Percentiles rank a stretch among this genome's conserved stretches.
Conservation (phyloP, 768 basidiomycete genomes). For the Lactarius indigo region DNA sequence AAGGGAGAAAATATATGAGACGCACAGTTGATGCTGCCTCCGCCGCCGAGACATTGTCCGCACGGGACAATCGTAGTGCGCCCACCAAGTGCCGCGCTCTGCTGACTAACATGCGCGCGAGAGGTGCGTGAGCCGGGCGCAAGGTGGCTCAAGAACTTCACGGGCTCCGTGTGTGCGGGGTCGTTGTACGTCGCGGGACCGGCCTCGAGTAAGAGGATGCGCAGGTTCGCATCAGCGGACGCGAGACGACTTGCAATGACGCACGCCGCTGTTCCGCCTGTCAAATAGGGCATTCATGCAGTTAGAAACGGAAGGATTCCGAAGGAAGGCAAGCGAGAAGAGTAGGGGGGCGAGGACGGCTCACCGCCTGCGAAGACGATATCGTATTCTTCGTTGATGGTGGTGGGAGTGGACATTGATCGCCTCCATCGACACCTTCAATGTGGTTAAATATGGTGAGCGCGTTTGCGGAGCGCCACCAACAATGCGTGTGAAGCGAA, state of each 20-base stretch:
- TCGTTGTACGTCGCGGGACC: slow-evolving; percentile 49
- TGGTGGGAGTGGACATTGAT: neutral
- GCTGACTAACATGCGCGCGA: slow-evolving; percentile 38
- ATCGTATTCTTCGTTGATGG: slow-evolving; percentile 15
- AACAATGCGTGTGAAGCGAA: neutral
- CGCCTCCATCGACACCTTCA: neutral
- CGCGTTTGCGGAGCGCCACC: neutral
- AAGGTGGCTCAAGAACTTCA: slow-evolving; percentile 44
- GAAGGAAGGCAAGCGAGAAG: neutral
- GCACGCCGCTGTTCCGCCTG: slow-evolving; percentile 48
- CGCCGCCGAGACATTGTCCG: slow-evolving; percentile 57
- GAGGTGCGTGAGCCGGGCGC: slow-evolving; percentile 39
- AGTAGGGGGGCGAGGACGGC: neutral
- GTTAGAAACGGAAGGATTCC: neutral
- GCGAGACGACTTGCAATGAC: slow-evolving; percentile 54
- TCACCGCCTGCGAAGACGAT: slow-evolving; percentile 27
- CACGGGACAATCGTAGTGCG: slow-evolving; percentile 42
- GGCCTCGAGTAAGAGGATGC: slow-evolving; percentile 57
- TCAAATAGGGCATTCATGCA: neutral
- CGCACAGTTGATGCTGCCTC: slow-evolving; percentile 56
- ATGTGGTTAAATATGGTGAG: neutral
- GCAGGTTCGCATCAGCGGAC: slow-evolving; percentile 48
- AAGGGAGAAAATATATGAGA: neutral
- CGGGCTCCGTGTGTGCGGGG: slow-evolving; percentile 50
- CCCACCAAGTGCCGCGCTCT: slow-evolving; percentile 42